Evolutionary conservation across 495 filamentous ascomycete species (phyloP), one percentile per base, ranked within the genome.

Genomic region (Trichoderma parareesei): DNA sequence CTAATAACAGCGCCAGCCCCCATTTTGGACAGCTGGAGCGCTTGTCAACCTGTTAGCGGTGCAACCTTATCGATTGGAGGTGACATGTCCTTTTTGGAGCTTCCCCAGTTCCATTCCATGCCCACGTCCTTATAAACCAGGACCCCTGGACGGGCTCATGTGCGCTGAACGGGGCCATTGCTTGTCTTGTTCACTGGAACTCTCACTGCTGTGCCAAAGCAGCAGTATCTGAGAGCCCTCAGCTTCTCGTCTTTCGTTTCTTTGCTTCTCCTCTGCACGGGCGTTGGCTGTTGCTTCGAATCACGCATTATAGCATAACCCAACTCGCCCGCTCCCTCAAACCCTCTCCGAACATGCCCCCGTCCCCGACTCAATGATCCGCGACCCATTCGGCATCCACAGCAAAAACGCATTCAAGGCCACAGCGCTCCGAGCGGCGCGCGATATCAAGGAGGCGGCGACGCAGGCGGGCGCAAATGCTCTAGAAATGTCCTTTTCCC

Each of bases 401-500:
- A 73, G 76, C 70, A 75, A 77, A 63, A 72, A 77, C 20, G 78
- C 79, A 59, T 74, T 78, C 62, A 73, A 74, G 16, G 41, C 61
- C n/a, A 63, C 61, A 27, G 40, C 41, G 14, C 35, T 44, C 18
- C 43, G 43, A 42, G 42, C 61, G 40, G 41, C 61, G 13, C 33
- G 35, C 35, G 74, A 83, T 66, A 71, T 84, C 57, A 75, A 72
- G 69, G 75, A 64, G 40, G 75, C 72, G 60, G 73, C 74, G 69
- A 74, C 71, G 38, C 72, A 72, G 66, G 73, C 75, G 62, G 72
- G 76, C 64, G 70, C 74, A 62, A 69, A 78, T 60, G 69, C 76
- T 53, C 76, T 74, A 63, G 73, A 77, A 61, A 91, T 90, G 89
- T 85, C 88, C 63, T 90, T 89, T 74, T 73, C 80, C 44, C 69